A percentile compares a stretch with the other conserved stretches of the same genome.
phyloP scores from a whole-genome alignment of 768 basidiomycete species.

The Tephrocybe sp. region DNA sequence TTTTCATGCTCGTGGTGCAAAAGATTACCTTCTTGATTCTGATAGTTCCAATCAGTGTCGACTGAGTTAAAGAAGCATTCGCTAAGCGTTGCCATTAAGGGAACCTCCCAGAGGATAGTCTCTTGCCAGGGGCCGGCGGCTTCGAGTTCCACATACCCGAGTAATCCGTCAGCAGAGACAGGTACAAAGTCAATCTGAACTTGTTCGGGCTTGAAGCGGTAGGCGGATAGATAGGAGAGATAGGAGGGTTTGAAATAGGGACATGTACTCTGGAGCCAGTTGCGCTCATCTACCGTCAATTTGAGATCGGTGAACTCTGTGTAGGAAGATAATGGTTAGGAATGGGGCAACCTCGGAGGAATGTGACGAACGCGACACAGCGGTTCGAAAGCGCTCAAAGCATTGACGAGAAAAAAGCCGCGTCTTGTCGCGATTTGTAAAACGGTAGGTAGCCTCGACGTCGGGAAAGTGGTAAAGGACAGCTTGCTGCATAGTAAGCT shows the following conservation, averaged over 20 bases:
- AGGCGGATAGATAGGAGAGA: slow-evolving; percentile 70
- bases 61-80: slow-evolving; percentile 83
- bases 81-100: slow-evolving; percentile 88
- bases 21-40: slow-evolving; percentile 69
- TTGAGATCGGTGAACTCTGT: slow-evolving; percentile 67
- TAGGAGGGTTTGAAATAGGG: slow-evolving; percentile 74
- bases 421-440: slow-evolving; percentile 72
- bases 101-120: slow-evolving; percentile 94
- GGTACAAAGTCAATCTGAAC: slow-evolving; percentile 67
- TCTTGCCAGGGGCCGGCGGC: slow-evolving; percentile 74
- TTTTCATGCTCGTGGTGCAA: slow-evolving; percentile 3
- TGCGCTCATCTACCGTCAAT: slow-evolving; percentile 58
- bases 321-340: slow-evolving; percentile 1
- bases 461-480: slow-evolving; percentile 76
- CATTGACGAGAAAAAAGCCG: slow-evolving; percentile 66
- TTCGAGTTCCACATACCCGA: slow-evolving; percentile 72
- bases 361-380: slow-evolving; percentile 49
- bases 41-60: slow-evolving; percentile 80
- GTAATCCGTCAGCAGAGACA: slow-evolving; percentile 39
- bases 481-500: slow-evolving; percentile 97
- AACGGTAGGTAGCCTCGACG: slow-evolving; percentile 67
- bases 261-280: slow-evolving; percentile 65
- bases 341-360: neutral
- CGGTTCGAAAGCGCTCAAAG: slow-evolving; percentile 54
- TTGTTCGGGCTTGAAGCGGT: slow-evolving; percentile 74